A percentile compares a stretch with the other conserved stretches of the same genome.
Evolutionary conservation across 768 basidiomycete genomes (phyloP).

Genomic region (Hydnomerulius pinastri): DNA sequence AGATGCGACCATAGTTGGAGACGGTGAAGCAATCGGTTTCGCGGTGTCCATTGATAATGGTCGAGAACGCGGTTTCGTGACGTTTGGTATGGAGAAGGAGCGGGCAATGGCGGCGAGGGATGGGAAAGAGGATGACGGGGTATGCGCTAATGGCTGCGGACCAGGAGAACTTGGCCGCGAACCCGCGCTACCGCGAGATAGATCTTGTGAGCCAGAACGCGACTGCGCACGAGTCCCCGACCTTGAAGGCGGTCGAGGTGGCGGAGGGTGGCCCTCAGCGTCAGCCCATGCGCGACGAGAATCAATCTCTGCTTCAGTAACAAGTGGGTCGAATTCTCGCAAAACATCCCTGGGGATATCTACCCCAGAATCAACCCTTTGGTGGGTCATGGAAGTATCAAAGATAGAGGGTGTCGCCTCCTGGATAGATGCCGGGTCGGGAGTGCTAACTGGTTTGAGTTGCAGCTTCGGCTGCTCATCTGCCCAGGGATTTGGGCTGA

Average conservation of each 20-base stretch:
- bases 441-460: constrained; percentile 26
- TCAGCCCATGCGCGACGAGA: constrained; percentile 67
- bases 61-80: constrained; percentile 42
- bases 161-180: constrained; percentile 27
- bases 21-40: constrained; percentile 57
- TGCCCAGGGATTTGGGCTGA: constrained; percentile 21
- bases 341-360: constrained; percentile 44
- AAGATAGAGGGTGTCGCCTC: constrained; percentile 40
- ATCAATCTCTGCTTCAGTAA: constrained; percentile 53
- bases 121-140: constrained; percentile 47
- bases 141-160: constrained; percentile 12
- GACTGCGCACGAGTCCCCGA: constrained; percentile 7
- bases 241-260: constrained; percentile 33
- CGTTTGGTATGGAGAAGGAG: constrained; percentile 56
- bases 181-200: background rate
- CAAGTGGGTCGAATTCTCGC: constrained; percentile 70
- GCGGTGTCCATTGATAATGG: constrained; percentile 66
- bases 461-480: constrained; percentile 12
- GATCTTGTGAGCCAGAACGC: constrained; percentile 9
- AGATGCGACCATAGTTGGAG: constrained; percentile 58
- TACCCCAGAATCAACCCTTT: constrained; percentile 11
- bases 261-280: constrained; percentile 63
- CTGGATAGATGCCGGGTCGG: constrained; percentile 48
- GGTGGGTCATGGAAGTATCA: constrained; percentile 13
- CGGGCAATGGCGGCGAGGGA: constrained; percentile 69